Evolutionary conservation across 176 grass and related monocot genomes (phyloP).

Genomic region (Oryza meyeriana): DNA sequence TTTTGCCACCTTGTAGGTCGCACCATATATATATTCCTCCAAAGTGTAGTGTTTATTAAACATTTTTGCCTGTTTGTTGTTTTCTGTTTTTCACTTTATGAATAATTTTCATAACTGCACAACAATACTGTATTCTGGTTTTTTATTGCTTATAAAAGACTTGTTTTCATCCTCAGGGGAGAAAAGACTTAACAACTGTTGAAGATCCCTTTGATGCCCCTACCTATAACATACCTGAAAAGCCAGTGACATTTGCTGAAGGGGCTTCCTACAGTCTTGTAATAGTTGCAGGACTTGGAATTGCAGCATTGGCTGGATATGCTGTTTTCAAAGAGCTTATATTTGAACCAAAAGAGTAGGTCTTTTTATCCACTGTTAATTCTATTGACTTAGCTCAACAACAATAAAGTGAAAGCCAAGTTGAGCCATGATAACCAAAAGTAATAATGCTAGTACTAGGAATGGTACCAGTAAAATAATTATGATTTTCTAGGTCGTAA

Average conservation of each 20-base stretch:
- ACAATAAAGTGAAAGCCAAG: not conserved
- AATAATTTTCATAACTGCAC: not conserved
- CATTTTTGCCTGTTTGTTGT: not conserved
- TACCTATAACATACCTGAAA: slow-evolving; percentile 96
- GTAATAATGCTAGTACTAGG: not conserved
- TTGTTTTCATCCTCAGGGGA: slow-evolving; percentile 42
- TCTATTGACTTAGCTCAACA: slow-evolving; percentile 3
- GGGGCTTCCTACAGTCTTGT: slow-evolving; percentile 89
- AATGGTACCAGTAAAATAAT: not conserved
- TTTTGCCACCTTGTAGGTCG: not conserved
- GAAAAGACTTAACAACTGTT: slow-evolving; percentile 68
- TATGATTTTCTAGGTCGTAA: not conserved
- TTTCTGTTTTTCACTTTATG: not conserved
- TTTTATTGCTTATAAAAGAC: slow-evolving; percentile 23
- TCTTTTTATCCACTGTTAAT: slow-evolving; percentile 12
- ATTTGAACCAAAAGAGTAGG: slow-evolving; percentile 98
- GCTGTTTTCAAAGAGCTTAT: slow-evolving; percentile 95
- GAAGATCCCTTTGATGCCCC: slow-evolving; percentile 95
- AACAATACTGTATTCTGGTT: slow-evolving; percentile 4
- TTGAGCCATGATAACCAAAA: not conserved
- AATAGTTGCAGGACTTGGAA: slow-evolving; percentile 84
- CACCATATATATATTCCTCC: not conserved
- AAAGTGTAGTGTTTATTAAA: slow-evolving; percentile 1
- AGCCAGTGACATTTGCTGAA: slow-evolving; percentile 84
- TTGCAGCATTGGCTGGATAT: slow-evolving; percentile 91